Evolutionary conservation across 805 yeast species (phyloP).

Genomic region (Wickerhamomyces ciferrii): DNA sequence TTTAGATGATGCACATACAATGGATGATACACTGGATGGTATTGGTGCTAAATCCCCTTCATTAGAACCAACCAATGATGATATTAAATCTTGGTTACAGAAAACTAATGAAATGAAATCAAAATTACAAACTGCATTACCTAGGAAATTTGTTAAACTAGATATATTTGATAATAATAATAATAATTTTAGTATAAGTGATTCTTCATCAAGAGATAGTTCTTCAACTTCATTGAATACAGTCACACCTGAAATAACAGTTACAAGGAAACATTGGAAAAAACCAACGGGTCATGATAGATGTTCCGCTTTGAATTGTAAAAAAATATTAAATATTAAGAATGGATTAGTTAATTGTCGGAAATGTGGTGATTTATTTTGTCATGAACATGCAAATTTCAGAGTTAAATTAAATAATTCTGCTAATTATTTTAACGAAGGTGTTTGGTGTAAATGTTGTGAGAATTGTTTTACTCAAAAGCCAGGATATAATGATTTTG

Average conservation of each 20-base stretch:
- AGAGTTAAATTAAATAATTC: slow-evolving; percentile 43
- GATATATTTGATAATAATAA: slow-evolving; percentile 42
- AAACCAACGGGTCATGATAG: slow-evolving; percentile 36
- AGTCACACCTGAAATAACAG: slow-evolving; percentile 22
- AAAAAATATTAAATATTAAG: slow-evolving; percentile 38
- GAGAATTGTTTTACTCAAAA: slow-evolving; percentile 48
- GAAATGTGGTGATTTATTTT: slow-evolving; percentile 68
- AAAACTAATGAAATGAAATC: slow-evolving; percentile 33
- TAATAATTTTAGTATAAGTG: slow-evolving; percentile 8
- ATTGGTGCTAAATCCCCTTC: neutral
- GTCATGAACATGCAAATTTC: slow-evolving; percentile 57
- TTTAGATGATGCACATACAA: slow-evolving; percentile 61
- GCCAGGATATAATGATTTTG: slow-evolving; percentile 48
- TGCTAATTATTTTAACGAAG: slow-evolving; percentile 44
- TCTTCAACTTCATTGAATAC: slow-evolving; percentile 6
- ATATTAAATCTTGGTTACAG: slow-evolving; percentile 38
- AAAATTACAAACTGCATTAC: slow-evolving; percentile 28
- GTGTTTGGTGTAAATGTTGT: slow-evolving; percentile 74
- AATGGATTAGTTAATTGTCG: slow-evolving; percentile 67
- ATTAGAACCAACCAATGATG: slow-evolving; percentile 20
- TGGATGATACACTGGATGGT: slow-evolving; percentile 13
- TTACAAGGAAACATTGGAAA: slow-evolving; percentile 55
- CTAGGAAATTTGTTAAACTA: slow-evolving; percentile 35
- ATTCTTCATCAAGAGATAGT: slow-evolving; percentile 9
- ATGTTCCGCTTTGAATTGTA: slow-evolving; percentile 40